Conservation (phyloP, 192 early-diverging fungal species). For the Podila clonocystis region DNA sequence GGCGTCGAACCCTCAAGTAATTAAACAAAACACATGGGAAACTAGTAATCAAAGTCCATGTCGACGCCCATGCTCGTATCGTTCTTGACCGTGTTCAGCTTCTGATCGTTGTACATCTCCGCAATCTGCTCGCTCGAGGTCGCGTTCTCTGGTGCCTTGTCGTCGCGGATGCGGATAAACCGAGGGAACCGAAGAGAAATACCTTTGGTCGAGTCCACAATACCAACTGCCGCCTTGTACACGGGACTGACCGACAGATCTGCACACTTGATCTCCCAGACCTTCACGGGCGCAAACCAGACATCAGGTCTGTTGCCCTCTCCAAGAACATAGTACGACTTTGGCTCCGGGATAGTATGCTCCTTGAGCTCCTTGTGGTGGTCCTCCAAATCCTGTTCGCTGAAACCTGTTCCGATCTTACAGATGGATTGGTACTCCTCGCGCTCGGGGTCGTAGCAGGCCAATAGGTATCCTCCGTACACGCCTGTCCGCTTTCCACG, state of each 20-base stretch:
- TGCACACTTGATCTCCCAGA: slow-evolving; percentile 98
- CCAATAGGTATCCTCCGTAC: slow-evolving; percentile 96
- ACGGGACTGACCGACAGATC: slow-evolving; percentile 97
- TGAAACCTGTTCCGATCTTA: slow-evolving; percentile 99
- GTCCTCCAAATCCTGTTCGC: slow-evolving; percentile 84
- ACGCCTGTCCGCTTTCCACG: slow-evolving; percentile 96
- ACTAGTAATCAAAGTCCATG: slow-evolving; percentile 47
- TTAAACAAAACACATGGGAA: too few relatives aligned
- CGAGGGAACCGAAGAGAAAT: slow-evolving; percentile 97
- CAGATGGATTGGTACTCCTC: slow-evolving; percentile 98
- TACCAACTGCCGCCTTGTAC: slow-evolving; percentile 90
- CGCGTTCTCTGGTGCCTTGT: slow-evolving; percentile 94
- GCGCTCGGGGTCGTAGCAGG: slow-evolving; percentile 94
- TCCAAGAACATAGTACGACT: slow-evolving; percentile 85
- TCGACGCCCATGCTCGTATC: slow-evolving; percentile 38
- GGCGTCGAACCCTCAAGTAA: too few relatives aligned
- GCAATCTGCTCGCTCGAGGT: slow-evolving; percentile 85
- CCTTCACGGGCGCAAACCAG: slow-evolving; percentile 92
- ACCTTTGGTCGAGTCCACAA: slow-evolving; percentile 86
- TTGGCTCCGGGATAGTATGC: slow-evolving; percentile 78
- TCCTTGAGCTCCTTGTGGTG: slow-evolving; percentile 79
- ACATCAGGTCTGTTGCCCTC: slow-evolving; percentile 90
- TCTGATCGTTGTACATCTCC: slow-evolving; percentile 50
- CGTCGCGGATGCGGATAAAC: slow-evolving; percentile 94
- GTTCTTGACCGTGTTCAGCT: slow-evolving; percentile 49